phyloP scores from a whole-genome alignment of 768 basidiomycete species.

The Gloeostereum incarnatum region DNA sequence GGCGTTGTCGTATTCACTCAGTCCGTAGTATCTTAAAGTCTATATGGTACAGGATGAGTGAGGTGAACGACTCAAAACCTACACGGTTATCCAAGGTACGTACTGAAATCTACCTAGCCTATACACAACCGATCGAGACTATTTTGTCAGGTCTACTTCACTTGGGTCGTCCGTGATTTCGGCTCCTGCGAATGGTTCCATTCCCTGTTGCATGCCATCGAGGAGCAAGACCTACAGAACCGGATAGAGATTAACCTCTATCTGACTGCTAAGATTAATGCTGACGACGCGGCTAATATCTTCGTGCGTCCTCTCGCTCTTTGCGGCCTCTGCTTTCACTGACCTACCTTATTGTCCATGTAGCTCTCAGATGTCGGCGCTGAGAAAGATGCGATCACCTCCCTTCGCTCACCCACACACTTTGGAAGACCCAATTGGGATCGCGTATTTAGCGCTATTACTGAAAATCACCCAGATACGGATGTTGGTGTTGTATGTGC shows the following conservation, averaged over 20 bases:
- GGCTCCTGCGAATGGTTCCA: constrained; percentile 91
- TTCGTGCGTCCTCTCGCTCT: constrained; percentile 42
- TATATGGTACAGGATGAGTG: constrained; percentile 96
- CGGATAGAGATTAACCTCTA: constrained; percentile 92
- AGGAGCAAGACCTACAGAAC: constrained; percentile 81
- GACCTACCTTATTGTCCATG: constrained; percentile 21
- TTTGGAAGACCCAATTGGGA: constrained; percentile 91
- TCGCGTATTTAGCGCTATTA: constrained; percentile 60
- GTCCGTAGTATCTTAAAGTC: constrained; percentile 68
- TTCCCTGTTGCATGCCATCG: constrained; percentile 87
- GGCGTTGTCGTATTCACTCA: constrained; percentile 2
- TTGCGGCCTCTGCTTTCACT: not conserved
- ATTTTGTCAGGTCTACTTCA: constrained; percentile 79
- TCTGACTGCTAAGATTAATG: constrained; percentile 82
- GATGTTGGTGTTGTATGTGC: constrained; percentile 76
- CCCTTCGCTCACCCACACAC: constrained; percentile 84
- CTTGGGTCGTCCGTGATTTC: constrained; percentile 93
- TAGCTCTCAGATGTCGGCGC: constrained; percentile 81
- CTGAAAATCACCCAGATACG: constrained; percentile 77
- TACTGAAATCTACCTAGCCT: not conserved
- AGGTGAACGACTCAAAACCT: constrained; percentile 60
- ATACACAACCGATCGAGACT: not conserved
- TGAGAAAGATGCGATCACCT: constrained; percentile 85
- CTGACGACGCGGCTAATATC: constrained; percentile 91
- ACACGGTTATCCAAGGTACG: constrained; percentile 78